phyloP scores from a whole-genome alignment of 169 alveolate species.

The Cryptosporidium ubiquitum region DNA sequence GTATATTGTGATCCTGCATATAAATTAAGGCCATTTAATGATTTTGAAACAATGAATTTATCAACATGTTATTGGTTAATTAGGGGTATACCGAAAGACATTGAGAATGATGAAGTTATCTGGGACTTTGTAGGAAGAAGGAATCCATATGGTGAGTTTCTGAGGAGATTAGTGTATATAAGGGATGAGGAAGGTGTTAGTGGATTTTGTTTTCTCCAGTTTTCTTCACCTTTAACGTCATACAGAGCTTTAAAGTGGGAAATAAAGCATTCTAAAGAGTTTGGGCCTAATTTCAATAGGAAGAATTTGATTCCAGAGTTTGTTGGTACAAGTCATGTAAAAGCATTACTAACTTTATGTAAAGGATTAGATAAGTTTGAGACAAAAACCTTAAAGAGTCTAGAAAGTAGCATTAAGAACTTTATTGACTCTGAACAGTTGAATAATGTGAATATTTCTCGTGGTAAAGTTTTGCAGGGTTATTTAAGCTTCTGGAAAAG shows the following conservation, averaged over 20 bases:
- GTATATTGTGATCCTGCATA: conserved; percentile 58
- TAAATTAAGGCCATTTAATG: conserved; percentile 7
- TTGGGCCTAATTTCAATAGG: not conserved
- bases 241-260: conserved; percentile 67
- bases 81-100: conserved; percentile 19
- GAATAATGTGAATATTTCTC: not conserved
- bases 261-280: conserved; percentile 2
- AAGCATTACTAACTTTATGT: conserved; percentile 8
- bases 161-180: conserved; percentile 35
- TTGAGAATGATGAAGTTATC: conserved; percentile 19
- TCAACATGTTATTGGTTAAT: conserved; percentile 59
- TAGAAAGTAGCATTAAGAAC: not conserved
- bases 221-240: conserved; percentile 58
- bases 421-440: not conserved
- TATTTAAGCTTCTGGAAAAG: conserved; percentile 49
- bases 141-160: conserved; percentile 30
- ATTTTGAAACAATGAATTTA: conserved; percentile 29
- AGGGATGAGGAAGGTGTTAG: conserved; percentile 44
- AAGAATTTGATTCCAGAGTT: conserved; percentile 8
- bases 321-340: conserved; percentile 46
- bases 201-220: conserved; percentile 67
- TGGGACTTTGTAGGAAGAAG: conserved; percentile 41
- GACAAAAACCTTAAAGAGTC: not conserved
- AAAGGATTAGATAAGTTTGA: conserved; percentile 25
- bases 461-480: not conserved